These are phyloP conservation scores for Ambrosia hybrid DNA, from an alignment of 140 eudicot genomes.

Conservation along the genomic window DNA sequence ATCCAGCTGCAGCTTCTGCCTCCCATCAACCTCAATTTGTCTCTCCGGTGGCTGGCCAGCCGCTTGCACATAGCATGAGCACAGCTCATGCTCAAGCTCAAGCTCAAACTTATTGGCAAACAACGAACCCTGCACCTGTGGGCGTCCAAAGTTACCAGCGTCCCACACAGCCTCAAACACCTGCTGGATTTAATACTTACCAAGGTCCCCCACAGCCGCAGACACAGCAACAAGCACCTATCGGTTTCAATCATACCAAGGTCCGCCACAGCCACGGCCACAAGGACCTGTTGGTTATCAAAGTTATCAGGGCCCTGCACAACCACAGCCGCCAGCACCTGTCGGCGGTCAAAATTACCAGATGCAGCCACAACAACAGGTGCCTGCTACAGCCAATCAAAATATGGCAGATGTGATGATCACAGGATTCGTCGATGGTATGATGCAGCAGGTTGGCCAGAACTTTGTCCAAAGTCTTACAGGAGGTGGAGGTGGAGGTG, in stretches of 20 bases:
- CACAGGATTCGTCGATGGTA: slow-evolving; percentile 52
- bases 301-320: not conserved
- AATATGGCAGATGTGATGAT: slow-evolving; percentile 30
- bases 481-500: slow-evolving; percentile 31
- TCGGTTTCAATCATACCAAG: not conserved
- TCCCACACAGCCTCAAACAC: not conserved
- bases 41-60: not conserved
- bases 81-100: slow-evolving; percentile 15
- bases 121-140: not conserved
- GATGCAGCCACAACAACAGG: not conserved
- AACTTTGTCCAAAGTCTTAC: slow-evolving; percentile 37
- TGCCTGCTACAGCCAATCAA: not conserved
- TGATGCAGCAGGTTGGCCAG: slow-evolving; percentile 56
- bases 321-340: not conserved
- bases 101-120: slow-evolving; percentile 20
- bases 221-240: too few species aligned
- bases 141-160: too few species aligned
- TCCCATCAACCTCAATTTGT: not conserved
- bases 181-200: not conserved
- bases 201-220: too few species aligned
- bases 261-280: not conserved
- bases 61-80: slow-evolving; percentile 34
- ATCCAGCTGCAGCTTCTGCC: slow-evolving; percentile 1
- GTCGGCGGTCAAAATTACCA: slow-evolving; percentile 3
- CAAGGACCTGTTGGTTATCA: not conserved